Evolutionary conservation across 257 asterid genomes (phyloP).

Genomic region (Forsythia viridissima): DNA sequence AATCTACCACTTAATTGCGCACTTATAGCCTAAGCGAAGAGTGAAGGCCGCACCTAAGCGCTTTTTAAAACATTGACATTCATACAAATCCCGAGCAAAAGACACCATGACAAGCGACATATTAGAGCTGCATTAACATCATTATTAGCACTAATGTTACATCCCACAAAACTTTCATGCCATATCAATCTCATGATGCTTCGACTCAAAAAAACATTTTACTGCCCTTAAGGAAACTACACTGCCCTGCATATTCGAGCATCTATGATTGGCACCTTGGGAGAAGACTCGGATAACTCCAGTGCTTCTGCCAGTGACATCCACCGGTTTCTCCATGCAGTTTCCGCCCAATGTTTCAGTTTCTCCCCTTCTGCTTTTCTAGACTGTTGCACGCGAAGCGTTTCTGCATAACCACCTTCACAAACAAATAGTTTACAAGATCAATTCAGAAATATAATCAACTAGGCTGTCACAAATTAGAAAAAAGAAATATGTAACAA

Average conservation of each 20-base stretch:
- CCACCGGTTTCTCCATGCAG: slow-evolving; percentile 64
- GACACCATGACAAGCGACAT: too few species aligned
- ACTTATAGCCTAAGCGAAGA: too few species aligned
- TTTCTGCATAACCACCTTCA: slow-evolving; percentile 89
- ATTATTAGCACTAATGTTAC: too few species aligned
- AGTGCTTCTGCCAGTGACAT: slow-evolving; percentile 69
- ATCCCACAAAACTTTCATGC: too few species aligned
- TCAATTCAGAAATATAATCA: not conserved
- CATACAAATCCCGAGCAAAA: too few species aligned
- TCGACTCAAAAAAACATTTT: not conserved
- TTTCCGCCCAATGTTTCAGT: slow-evolving; percentile 69
- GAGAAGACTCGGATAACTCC: slow-evolving; percentile 50
- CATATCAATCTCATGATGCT: not conserved
- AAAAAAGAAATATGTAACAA: too few species aligned
- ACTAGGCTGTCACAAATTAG: too few species aligned
- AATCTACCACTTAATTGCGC: too few species aligned
- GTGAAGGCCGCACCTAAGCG: too few species aligned
- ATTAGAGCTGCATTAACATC: too few species aligned
- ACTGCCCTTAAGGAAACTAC: slow-evolving; percentile 23
- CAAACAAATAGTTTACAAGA: slow-evolving; percentile 8
- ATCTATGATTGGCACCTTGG: slow-evolving; percentile 63
- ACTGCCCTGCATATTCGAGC: slow-evolving; percentile 71
- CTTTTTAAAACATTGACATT: too few species aligned
- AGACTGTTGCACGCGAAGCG: slow-evolving; percentile 67
- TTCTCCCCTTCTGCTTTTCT: slow-evolving; percentile 86